These are phyloP conservation scores for Persicaria tinctoria DNA, from an alignment of 148 eudicot genomes.

Conservation along the genomic window DNA sequence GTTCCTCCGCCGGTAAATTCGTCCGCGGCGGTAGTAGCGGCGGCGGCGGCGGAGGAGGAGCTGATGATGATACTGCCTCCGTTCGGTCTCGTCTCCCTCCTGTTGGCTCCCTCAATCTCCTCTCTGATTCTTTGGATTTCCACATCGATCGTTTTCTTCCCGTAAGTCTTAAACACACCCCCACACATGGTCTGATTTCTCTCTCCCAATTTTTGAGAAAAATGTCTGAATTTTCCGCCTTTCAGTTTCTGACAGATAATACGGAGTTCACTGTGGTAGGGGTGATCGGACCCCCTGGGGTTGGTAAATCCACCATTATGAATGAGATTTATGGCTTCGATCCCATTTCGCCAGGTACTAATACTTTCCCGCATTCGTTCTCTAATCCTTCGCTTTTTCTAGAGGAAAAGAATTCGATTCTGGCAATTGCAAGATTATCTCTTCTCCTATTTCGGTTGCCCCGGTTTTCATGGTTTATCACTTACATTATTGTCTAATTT, in stretches of 20 bases:
- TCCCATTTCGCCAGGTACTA: constrained; percentile 64
- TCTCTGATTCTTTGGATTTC: constrained; percentile 81
- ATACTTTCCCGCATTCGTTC: background rate
- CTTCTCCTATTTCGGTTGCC: background rate
- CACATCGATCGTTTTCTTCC: constrained; percentile 63
- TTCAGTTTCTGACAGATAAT: constrained; percentile 86
- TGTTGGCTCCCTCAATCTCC: constrained; percentile 70
- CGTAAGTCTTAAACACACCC: constrained; percentile 17
- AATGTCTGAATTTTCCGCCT: background rate
- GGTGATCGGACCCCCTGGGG: constrained; percentile 80
- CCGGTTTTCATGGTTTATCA: background rate
- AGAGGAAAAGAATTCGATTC: background rate
- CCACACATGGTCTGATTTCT: background rate
- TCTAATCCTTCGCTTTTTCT: background rate
- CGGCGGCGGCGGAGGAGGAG: constrained; percentile 25
- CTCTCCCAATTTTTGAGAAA: background rate
- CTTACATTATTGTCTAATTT: background rate
- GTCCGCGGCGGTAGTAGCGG: constrained; percentile 31
- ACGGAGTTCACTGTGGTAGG: constrained; percentile 93
- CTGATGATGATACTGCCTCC: constrained; percentile 45
- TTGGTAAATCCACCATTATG: constrained; percentile 81
- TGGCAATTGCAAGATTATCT: background rate
- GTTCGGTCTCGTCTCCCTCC: constrained; percentile 71
- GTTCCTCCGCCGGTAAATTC: constrained; percentile 35
- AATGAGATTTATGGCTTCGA: constrained; percentile 87